phyloP scores from a whole-genome alignment of 306 rosid species.

The Quercus wislizeni region DNA sequence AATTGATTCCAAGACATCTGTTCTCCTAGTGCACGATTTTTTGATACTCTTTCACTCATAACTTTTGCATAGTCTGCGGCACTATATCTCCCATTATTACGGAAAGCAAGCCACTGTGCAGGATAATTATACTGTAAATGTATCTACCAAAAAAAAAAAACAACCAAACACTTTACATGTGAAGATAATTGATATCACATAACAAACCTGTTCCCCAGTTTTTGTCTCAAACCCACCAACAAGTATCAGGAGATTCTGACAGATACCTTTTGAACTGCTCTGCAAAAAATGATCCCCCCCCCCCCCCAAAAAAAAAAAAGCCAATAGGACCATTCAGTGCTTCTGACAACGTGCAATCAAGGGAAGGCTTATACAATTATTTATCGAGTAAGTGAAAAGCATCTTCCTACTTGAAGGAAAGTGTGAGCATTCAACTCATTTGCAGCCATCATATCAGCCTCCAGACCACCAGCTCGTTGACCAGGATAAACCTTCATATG shows the following conservation, averaged over 20 bases:
- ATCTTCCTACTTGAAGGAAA: slow-evolving; percentile 71
- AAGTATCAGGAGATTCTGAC: slow-evolving; percentile 63
- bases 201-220: slow-evolving; percentile 90
- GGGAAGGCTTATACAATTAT: neutral
- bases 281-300: slow-evolving; percentile 26
- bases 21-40: slow-evolving; percentile 32
- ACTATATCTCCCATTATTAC: slow-evolving; percentile 79
- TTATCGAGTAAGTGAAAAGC: neutral
- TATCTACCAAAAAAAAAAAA: slow-evolving; percentile 6
- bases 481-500: slow-evolving; percentile 86
- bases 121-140: slow-evolving; percentile 9
- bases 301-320: neutral
- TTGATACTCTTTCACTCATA: slow-evolving; percentile 64
- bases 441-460: slow-evolving; percentile 95
- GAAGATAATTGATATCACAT: slow-evolving; percentile 14
- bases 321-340: neutral
- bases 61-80: slow-evolving; percentile 86
- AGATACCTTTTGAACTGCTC: slow-evolving; percentile 53
- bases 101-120: slow-evolving; percentile 96
- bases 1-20: slow-evolving; percentile 64
- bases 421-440: slow-evolving; percentile 85
- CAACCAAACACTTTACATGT: neutral
- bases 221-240: slow-evolving; percentile 90
- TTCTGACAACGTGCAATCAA: slow-evolving; percentile 6
- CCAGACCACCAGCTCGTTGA: slow-evolving; percentile 71